These are phyloP conservation scores for Xylariaceae sp. DNA, from an alignment of 2,329 filamentous ascomycete species.

Conservation along the genomic window DNA sequence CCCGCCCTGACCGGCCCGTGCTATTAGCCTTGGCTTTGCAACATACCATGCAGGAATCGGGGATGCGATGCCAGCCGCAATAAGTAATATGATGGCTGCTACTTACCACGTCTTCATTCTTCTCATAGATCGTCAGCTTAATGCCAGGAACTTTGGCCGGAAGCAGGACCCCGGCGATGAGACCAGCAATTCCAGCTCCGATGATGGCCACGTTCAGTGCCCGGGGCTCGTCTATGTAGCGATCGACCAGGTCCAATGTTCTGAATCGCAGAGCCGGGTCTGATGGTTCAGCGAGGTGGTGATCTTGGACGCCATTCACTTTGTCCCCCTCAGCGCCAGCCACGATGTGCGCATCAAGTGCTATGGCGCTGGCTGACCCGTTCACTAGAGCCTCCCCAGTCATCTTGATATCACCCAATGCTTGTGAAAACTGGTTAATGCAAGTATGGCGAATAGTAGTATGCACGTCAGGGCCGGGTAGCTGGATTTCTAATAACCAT, in stretches of 20 bases:
- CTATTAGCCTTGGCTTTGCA: neutral
- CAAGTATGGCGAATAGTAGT: neutral
- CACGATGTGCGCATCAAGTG: neutral
- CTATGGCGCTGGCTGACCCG: neutral
- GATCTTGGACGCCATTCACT: neutral
- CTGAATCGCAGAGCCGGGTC: neutral
- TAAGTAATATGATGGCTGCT: neutral
- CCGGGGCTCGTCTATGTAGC: slow-evolving; percentile 39
- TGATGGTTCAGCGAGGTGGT: neutral
- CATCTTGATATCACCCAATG: too few species aligned
- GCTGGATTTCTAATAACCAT: neutral
- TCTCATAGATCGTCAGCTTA: slow-evolving; percentile 59
- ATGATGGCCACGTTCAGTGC: slow-evolving; percentile 51
- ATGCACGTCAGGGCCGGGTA: neutral
- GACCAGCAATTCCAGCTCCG: slow-evolving; percentile 56
- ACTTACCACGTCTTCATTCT: slow-evolving; percentile 58
- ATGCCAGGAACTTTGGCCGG: slow-evolving; percentile 63
- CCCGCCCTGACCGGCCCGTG: slow-evolving; percentile 30
- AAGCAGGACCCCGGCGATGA: slow-evolving; percentile 57
- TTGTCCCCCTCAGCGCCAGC: neutral
- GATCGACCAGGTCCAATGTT: slow-evolving; percentile 10
- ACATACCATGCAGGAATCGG: neutral
- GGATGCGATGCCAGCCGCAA: slow-evolving; percentile 1
- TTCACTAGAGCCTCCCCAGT: neutral
- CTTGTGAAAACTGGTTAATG: too few species aligned